These are phyloP conservation scores for Cutaneotrichosporon cavernicola DNA, from an alignment of 1,284 basidiomycete genomes.

Conservation along the genomic window DNA sequence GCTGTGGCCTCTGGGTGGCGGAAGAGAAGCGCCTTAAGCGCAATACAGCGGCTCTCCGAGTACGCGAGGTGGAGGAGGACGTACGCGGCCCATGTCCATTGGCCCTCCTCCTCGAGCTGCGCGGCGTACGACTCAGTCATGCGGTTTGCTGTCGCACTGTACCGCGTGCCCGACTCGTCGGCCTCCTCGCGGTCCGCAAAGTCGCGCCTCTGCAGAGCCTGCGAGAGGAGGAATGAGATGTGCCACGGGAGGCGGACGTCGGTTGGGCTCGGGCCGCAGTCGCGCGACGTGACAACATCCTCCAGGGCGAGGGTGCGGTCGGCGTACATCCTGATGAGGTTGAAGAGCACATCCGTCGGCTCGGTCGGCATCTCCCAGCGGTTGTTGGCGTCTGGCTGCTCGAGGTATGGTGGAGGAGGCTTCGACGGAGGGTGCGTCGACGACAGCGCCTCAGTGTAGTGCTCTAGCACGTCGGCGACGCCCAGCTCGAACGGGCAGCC, in stretches of 20 bases:
- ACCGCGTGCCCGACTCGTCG: conserved; percentile 59
- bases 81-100: conserved; percentile 84
- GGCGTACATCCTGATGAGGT: conserved; percentile 75
- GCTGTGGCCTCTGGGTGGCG: conserved; percentile 69
- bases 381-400: conserved; percentile 48
- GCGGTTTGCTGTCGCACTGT: conserved; percentile 77
- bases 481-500: conserved; percentile 70
- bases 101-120: conserved; percentile 77
- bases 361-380: conserved; percentile 44
- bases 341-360: conserved; percentile 71
- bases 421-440: conserved; percentile 53
- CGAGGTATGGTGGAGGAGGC: conserved; percentile 71
- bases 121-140: conserved; percentile 80
- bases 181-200: conserved; percentile 71
- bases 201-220: conserved; percentile 77
- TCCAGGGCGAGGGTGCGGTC: conserved; percentile 57
- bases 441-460: conserved; percentile 63
- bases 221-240: conserved; percentile 81
- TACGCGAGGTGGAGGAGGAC: conserved; percentile 86
- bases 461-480: conserved; percentile 67
- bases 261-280: conserved; percentile 70
- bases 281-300: conserved; percentile 61
- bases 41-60: conserved; percentile 68
- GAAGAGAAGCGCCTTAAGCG: conserved; percentile 75
- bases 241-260: conserved; percentile 92